phyloP scores from a whole-genome alignment of 768 basidiomycete genomes.

The Omphalotus guepiniiformis region DNA sequence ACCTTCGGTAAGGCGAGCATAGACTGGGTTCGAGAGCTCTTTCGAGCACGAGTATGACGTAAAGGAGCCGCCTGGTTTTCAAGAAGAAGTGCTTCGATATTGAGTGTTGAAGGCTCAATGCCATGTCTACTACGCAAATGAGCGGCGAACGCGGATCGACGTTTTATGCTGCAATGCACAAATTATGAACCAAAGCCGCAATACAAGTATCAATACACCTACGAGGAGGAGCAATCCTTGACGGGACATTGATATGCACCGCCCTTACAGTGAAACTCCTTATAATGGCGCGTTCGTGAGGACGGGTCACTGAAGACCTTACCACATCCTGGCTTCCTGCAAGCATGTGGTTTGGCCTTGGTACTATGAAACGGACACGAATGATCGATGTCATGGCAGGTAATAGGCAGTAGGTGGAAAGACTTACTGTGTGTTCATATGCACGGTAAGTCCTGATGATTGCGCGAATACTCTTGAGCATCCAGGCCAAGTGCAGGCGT shows the following conservation, averaged over 20 bases:
- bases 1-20: not conserved
- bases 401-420: not conserved
- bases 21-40: not conserved
- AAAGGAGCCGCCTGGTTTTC: too few species aligned
- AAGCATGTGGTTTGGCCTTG: conserved; percentile 46
- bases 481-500: conserved; percentile 34
- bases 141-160: conserved; percentile 49
- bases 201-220: conserved; percentile 13
- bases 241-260: conserved; percentile 44
- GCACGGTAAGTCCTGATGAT: conserved; percentile 55
- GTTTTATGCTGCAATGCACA: conserved; percentile 50
- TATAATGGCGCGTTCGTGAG: conserved; percentile 60
- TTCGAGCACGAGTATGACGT: not conserved
- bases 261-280: conserved; percentile 47
- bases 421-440: conserved; percentile 63
- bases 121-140: conserved; percentile 52
- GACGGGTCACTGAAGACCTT: conserved; percentile 66
- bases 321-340: conserved; percentile 41
- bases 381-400: not conserved
- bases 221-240: conserved; percentile 46
- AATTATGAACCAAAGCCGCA: too few species aligned
- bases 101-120: conserved; percentile 14
- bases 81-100: not conserved
- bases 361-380: conserved; percentile 34
- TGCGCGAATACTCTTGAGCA: conserved; percentile 61